Evolutionary conservation across 1,284 basidiomycete genomes (phyloP), one percentile per base, ranked within the genome.

Genomic region (Malassezia slooffiae): DNA sequence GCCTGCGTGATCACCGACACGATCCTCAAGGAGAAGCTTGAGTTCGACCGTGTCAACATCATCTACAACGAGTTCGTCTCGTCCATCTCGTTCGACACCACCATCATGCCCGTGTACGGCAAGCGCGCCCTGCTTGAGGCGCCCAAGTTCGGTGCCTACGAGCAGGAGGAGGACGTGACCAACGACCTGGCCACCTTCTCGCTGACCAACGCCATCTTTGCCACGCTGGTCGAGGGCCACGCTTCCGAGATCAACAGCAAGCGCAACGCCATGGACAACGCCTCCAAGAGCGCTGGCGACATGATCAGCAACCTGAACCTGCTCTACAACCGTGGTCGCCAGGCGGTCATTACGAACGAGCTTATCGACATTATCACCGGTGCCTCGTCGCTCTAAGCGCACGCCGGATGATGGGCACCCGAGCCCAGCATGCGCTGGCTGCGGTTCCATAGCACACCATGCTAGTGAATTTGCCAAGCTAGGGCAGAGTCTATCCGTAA

Each of bases 251-350:
- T 83, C 71, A 83, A 81, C 66, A 67, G 48, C 32, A 67, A 58
- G 59, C 84, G 91, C 61, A 96, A 93, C 65, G 91, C 93, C 70
- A 99, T 99, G 91, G 91, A 97, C 80, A 97, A 91, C 70, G 93
- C 91, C 40, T 91, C 90, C 57, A 97, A 76, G 82, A 97, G 97
- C 74, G 93, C 91, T 47, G 77, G 75, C 40, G 66, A 64, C 56
- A 71, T 72, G 68, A 70, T 69, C 49, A 55, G 53, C 17, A 54
- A 47, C 35, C 54, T 69, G 32, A 57, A 65, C 52, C 64, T 69
- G 64, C 44, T 66, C 30, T 71, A 91, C 80, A 96, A 96, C 75
- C 85, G 91, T 80, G 90, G 89, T 78, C 88, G 91, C 72, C 91
- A 97, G 77, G 91, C 90, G 57, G 81, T 87, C 62, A 97, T 96